These are phyloP conservation scores for Solanum corneliomulleri DNA, from an alignment of 257 asterid species.

Conservation along the genomic window DNA sequence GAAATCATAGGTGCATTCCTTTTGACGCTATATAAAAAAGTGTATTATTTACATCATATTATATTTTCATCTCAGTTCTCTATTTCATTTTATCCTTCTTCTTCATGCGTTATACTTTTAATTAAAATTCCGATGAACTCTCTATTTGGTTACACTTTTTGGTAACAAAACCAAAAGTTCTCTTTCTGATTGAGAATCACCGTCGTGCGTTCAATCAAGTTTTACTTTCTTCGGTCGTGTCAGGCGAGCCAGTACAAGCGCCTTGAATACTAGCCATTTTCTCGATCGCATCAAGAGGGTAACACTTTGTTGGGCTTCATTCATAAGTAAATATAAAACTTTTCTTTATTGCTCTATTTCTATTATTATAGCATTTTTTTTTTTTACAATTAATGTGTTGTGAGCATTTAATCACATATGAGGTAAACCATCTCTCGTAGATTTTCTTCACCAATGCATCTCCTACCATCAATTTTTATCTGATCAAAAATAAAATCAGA, in stretches of 20 bases:
- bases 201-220: background rate
- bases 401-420: background rate
- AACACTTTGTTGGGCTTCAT: background rate
- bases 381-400: background rate
- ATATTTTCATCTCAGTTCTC: background rate
- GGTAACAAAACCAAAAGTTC: background rate
- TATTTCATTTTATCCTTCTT: background rate
- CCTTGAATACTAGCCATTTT: too few relatives aligned
- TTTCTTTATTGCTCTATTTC: background rate
- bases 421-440: background rate
- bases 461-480: background rate
- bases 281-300: too few relatives aligned
- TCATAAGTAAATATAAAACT: background rate
- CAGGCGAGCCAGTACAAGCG: too few relatives aligned
- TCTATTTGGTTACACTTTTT: background rate
- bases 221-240: too few relatives aligned
- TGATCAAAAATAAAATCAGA: background rate
- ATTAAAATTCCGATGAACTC: background rate
- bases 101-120: background rate
- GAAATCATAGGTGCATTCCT: background rate
- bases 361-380: background rate
- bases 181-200: background rate
- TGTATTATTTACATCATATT: background rate
- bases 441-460: background rate
- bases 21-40: background rate